Evolutionary conservation across 352 stramenopile species (phyloP).

Genomic region (Achlya hypogyna): DNA sequence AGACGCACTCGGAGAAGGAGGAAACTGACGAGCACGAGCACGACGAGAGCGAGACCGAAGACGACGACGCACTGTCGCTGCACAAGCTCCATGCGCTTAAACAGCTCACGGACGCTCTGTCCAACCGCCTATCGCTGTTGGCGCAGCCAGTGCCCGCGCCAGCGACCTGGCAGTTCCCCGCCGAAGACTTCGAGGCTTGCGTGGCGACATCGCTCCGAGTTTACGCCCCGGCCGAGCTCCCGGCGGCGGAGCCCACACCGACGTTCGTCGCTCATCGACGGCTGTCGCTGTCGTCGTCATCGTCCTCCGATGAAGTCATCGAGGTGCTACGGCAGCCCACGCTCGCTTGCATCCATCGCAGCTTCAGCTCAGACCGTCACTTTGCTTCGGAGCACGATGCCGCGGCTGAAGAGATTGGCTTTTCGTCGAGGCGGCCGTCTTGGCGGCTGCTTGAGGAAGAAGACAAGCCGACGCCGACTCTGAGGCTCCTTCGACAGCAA

Average conservation of each 20-base stretch:
- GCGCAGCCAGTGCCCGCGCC: background rate
- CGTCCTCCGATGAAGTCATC: no score
- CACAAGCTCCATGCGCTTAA: constrained; percentile 15
- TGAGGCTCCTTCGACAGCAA: no score
- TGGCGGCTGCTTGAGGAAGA: no score
- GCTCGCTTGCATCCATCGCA: no score
- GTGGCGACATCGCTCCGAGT: background rate
- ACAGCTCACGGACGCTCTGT: constrained; percentile 12
- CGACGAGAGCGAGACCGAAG: background rate
- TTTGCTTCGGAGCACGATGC: no score
- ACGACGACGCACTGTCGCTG: background rate
- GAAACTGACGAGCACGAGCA: background rate
- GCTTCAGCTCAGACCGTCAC: no score
- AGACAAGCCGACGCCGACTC: no score
- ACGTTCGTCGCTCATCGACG: background rate
- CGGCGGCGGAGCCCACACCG: background rate
- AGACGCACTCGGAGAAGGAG: background rate
- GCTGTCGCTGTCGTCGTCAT: background rate
- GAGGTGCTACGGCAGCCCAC: no score
- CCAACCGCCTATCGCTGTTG: background rate
- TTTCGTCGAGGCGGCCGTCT: no score
- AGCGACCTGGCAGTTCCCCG: background rate
- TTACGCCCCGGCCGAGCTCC: background rate
- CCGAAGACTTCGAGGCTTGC: background rate
- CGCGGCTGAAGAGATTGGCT: no score